These are phyloP conservation scores for Recurvomyces mirabilis DNA, from an alignment of 495 filamentous ascomycete species.

Conservation along the genomic window DNA sequence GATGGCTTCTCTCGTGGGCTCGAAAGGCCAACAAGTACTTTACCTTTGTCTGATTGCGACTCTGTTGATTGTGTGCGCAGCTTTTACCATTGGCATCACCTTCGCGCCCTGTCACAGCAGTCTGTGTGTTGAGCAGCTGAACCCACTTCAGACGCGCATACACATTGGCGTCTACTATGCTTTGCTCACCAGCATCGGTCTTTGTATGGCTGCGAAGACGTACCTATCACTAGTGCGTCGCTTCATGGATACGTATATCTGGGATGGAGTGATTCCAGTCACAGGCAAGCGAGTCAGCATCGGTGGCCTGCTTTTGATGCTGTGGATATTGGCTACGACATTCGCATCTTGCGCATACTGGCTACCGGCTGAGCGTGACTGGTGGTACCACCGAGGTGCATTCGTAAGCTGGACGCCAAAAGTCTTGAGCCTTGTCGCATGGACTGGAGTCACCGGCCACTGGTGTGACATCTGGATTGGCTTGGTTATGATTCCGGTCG, in stretches of 20 bases:
- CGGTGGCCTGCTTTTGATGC: neutral
- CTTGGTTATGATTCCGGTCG: constrained; percentile 1
- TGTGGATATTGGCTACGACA: neutral
- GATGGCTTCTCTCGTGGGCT: too few relatives aligned
- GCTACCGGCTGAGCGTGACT: neutral
- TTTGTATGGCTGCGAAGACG: neutral
- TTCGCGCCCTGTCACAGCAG: constrained; percentile 1
- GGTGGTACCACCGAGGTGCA: neutral
- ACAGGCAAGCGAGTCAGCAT: neutral
- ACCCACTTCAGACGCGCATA: neutral
- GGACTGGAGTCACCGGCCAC: constrained; percentile 3
- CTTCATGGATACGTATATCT: neutral
- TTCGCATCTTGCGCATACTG: neutral
- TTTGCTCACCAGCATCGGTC: neutral
- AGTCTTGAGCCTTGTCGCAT: neutral
- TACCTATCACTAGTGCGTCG: neutral
- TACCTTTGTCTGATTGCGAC: too few relatives aligned
- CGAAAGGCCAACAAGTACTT: too few relatives aligned
- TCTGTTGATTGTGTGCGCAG: constrained; percentile 1
- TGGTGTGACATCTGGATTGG: neutral
- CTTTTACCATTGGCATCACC: constrained; percentile 1
- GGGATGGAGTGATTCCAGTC: neutral
- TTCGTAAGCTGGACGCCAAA: neutral
- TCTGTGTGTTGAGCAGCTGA: constrained; percentile 1
- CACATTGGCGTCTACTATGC: constrained; percentile 3